These are phyloP conservation scores for Aspergillus biplanus DNA, from an alignment of 495 filamentous ascomycete genomes.

Conservation along the genomic window DNA sequence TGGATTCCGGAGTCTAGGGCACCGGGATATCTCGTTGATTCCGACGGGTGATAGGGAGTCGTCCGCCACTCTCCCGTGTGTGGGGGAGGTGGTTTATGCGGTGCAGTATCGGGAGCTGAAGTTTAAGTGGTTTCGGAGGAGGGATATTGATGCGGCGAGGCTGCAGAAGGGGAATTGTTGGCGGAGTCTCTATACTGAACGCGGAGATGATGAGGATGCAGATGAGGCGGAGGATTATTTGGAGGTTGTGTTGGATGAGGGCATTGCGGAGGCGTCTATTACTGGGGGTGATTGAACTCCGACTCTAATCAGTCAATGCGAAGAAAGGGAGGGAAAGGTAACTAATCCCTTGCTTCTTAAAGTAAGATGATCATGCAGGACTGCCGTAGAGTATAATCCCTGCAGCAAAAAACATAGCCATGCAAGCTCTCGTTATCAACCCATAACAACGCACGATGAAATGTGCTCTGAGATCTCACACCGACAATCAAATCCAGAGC, in stretches of 20 bases:
- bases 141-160: neutral
- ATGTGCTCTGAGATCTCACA: too few relatives aligned
- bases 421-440: too few relatives aligned
- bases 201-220: neutral
- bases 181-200: neutral
- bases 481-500: too few relatives aligned
- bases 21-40: neutral
- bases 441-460: too few relatives aligned
- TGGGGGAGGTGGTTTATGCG: neutral
- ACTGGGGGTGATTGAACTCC: neutral
- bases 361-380: too few relatives aligned
- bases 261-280: neutral
- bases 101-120: neutral
- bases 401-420: too few relatives aligned
- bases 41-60: neutral
- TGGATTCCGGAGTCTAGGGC: neutral
- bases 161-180: neutral
- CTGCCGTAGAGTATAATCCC: too few relatives aligned
- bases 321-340: too few relatives aligned
- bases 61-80: neutral
- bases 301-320: too few relatives aligned
- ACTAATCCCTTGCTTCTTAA: too few relatives aligned
- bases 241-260: neutral
- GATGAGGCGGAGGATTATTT: constrained; percentile 1
- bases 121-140: neutral